phyloP scores from a whole-genome alignment of 2,329 filamentous ascomycete genomes.

The Aureobasidium melanogenum region DNA sequence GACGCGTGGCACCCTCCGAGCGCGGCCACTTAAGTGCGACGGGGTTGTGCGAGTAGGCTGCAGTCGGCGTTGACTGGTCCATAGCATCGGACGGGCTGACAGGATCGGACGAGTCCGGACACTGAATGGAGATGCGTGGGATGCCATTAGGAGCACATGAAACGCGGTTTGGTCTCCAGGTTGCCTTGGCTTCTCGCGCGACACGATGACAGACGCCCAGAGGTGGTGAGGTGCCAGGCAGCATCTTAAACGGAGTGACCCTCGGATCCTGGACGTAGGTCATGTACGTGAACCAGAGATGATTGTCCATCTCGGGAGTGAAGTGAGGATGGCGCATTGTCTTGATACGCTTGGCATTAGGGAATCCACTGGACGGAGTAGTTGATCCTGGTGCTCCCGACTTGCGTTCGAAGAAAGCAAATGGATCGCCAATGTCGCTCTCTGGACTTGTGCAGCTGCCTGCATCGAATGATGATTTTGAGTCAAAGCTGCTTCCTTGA shows the following conservation, averaged over 20 bases:
- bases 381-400: conserved; percentile 18
- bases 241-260: conserved; percentile 58
- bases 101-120: conserved; percentile 35
- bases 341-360: conserved; percentile 35
- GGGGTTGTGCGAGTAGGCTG: conserved; percentile 16
- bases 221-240: conserved; percentile 54
- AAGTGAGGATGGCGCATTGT: conserved; percentile 37
- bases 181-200: conserved; percentile 51
- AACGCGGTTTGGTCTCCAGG: conserved; percentile 44
- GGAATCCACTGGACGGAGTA: conserved; percentile 19
- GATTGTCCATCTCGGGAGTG: conserved; percentile 56
- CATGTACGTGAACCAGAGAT: conserved; percentile 59
- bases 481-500: conserved; percentile 47
- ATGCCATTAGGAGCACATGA: conserved; percentile 21
- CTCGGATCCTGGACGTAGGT: conserved; percentile 57
- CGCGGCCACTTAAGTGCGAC: conserved; percentile 44
- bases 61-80: conserved; percentile 35
- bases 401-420: conserved; percentile 29
- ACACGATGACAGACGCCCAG: conserved; percentile 57
- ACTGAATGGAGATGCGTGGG: conserved; percentile 17
- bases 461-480: conserved; percentile 45
- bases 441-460: conserved; percentile 55
- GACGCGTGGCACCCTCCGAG: conserved; percentile 49
- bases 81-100: conserved; percentile 37
- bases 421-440: conserved; percentile 49